These are phyloP conservation scores for Leishmania turanica DNA, from an alignment of 208 protist species.

Conservation along the genomic window DNA sequence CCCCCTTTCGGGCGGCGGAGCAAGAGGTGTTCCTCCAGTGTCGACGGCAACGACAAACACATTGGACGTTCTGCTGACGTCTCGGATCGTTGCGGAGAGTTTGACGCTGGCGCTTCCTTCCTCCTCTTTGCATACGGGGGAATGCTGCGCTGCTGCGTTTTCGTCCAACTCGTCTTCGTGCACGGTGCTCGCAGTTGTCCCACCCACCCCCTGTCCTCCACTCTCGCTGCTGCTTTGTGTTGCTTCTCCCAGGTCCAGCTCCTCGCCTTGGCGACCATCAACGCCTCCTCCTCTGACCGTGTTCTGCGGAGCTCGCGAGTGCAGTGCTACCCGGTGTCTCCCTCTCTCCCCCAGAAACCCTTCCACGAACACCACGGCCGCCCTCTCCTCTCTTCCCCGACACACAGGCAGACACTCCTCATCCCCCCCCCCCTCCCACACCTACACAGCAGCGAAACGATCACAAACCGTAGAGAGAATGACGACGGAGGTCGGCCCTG, in stretches of 20 bases:
- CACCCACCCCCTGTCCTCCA: background rate
- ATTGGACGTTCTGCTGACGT: background rate
- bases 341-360: background rate
- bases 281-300: background rate
- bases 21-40: background rate
- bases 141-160: background rate
- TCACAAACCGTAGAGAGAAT: conserved; percentile 8
- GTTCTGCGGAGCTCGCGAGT: background rate
- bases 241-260: background rate
- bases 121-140: background rate
- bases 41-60: background rate
- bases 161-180: background rate
- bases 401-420: background rate
- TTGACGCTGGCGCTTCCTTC: background rate
- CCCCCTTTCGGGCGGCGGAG: background rate
- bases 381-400: background rate
- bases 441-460: background rate
- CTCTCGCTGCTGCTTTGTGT: background rate
- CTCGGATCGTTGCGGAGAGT: background rate
- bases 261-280: background rate
- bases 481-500: conserved; percentile 56
- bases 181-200: background rate
- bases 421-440: background rate
- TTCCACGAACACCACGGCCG: background rate
- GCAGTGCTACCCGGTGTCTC: background rate